phyloP scores from a whole-genome alignment of 306 rosid genomes.

The Canavalia ensiformis region DNA sequence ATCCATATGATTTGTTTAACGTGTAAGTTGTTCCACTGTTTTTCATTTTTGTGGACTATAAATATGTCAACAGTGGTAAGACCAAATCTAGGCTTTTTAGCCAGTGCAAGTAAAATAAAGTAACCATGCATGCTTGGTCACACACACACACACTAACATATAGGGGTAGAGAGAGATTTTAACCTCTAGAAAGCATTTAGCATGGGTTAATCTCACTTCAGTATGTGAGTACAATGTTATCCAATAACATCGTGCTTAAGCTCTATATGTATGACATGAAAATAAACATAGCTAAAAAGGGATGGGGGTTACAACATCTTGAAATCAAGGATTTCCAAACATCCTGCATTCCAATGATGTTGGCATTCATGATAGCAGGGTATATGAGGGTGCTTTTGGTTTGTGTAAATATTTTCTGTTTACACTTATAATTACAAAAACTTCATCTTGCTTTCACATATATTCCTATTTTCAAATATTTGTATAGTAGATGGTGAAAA shows the following conservation, averaged over 20 bases:
- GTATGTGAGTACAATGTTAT: background rate
- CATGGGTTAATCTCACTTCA: background rate
- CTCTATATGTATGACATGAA: background rate
- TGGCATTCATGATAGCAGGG: background rate
- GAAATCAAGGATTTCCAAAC: background rate
- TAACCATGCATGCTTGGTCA: no score
- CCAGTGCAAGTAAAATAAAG: no score
- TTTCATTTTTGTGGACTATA: no score
- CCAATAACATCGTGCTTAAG: background rate
- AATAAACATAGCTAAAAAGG: background rate
- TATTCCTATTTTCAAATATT: background rate
- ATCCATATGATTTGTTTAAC: no score
- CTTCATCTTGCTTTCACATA: background rate
- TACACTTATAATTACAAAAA: background rate
- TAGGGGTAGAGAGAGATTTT: no score
- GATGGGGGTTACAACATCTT: background rate
- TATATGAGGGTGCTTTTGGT: background rate
- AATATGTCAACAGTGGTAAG: no score
- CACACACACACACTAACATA: no score
- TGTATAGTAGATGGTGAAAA: background rate
- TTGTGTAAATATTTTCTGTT: background rate
- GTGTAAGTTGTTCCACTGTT: no score
- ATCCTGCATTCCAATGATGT: background rate
- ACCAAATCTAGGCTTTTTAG: no score
- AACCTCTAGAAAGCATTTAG: background rate